Conservation (phyloP, 352 stramenopile genomes). For the Pythium scleroteichum region DNA sequence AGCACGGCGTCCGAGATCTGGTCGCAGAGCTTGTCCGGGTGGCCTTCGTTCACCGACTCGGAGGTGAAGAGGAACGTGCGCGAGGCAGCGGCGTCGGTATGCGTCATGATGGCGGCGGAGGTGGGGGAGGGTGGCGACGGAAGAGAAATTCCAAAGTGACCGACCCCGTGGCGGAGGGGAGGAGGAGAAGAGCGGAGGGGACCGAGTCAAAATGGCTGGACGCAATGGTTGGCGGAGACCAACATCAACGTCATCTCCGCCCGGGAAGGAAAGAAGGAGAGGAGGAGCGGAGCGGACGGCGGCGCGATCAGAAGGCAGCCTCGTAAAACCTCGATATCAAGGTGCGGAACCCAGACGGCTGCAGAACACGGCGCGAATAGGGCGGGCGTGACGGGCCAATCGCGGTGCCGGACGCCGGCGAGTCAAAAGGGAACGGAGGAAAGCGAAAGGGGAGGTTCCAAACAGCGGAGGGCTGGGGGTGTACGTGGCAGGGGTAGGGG, state of each 20-base stretch:
- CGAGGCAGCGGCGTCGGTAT: conserved; percentile 40
- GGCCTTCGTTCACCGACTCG: conserved; percentile 99
- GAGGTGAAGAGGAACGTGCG: conserved; percentile 97
- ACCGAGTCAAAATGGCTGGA: neutral
- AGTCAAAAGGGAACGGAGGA: conserved; percentile 19
- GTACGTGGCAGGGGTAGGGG: conserved; percentile 15
- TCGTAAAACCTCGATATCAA: conserved; percentile 18
- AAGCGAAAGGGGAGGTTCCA: conserved; percentile 1
- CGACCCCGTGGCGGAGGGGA: neutral
- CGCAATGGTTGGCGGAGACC: conserved; percentile 15
- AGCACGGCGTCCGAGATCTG: conserved; percentile 99
- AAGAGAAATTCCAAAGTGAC: conserved; percentile 64
- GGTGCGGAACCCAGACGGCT: conserved; percentile 16
- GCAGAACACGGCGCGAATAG: conserved; percentile 5
- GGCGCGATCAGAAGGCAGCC: no score
- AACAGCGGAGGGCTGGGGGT: neutral
- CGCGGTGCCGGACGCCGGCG: neutral
- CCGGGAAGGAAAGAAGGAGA: neutral
- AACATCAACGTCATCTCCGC: conserved; percentile 21
- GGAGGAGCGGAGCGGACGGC: neutral
- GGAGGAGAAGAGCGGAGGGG: conserved; percentile 2
- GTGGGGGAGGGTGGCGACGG: conserved; percentile 1
- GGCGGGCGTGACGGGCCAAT: conserved; percentile 21
- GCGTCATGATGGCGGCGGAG: conserved; percentile 50
- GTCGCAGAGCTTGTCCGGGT: conserved; percentile 99